Conservation (phyloP, 1,139 yeast species). For the Protomyces macrosporus region DNA sequence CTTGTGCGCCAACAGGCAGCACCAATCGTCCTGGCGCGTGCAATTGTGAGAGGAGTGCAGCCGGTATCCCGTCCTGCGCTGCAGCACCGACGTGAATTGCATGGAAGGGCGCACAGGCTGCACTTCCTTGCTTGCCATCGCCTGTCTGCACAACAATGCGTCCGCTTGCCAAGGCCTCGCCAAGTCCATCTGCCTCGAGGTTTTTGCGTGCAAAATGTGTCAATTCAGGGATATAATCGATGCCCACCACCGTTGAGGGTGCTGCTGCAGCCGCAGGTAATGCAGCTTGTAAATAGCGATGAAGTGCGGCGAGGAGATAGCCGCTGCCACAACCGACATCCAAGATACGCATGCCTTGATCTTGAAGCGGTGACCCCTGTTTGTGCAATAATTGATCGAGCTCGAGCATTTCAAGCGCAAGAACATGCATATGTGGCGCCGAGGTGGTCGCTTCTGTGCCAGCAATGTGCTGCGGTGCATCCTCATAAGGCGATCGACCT, state of each 20-base stretch:
- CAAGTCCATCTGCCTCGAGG: background rate
- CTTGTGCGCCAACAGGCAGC: conserved; percentile 2
- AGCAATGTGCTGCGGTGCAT: background rate
- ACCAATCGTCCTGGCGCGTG: background rate
- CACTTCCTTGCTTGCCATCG: background rate
- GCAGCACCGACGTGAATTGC: conserved; percentile 6
- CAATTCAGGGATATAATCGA: background rate
- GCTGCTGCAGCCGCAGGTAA: background rate
- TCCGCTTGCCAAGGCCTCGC: background rate
- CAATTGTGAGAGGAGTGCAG: background rate
- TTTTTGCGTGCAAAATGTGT: background rate
- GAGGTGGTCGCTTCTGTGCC: background rate
- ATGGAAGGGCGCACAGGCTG: background rate
- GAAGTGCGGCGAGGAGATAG: background rate
- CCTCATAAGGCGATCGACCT: background rate
- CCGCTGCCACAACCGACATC: conserved; percentile 6
- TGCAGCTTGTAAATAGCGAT: background rate
- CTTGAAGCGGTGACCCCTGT: background rate
- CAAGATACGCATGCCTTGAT: background rate
- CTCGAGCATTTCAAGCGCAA: background rate
- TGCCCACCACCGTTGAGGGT: background rate
- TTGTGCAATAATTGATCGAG: background rate
- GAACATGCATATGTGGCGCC: conserved; percentile 7
- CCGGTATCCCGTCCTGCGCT: background rate
- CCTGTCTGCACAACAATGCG: background rate